A percentile compares a stretch with the other conserved stretches of the same genome.
Conservation (phyloP, 352 stramenopile genomes). For the Phytophthora hybrid region DNA sequence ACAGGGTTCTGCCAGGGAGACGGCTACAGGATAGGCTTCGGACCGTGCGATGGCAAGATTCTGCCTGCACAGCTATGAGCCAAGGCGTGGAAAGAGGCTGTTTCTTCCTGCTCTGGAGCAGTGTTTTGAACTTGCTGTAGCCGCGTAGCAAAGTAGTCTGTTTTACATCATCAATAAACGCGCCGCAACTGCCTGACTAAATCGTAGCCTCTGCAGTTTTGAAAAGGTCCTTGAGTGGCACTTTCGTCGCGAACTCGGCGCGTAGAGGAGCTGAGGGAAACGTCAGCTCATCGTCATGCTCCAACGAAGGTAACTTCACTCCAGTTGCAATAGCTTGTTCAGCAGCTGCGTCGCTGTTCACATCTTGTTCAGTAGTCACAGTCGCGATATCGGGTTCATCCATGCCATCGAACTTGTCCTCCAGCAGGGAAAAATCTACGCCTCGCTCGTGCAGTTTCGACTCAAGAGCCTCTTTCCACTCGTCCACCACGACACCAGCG, state of each 20-base stretch:
- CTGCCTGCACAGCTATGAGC: constrained; percentile 82
- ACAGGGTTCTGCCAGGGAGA: constrained; percentile 93
- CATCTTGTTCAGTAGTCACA: background rate
- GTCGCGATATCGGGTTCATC: background rate
- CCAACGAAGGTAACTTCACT: constrained; percentile 31
- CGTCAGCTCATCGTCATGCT: constrained; percentile 37
- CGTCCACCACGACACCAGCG: constrained; percentile 24
- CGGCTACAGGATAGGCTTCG: constrained; percentile 96
- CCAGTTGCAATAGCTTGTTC: constrained; percentile 7
- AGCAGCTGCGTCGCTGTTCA: constrained; percentile 13
- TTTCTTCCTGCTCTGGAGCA: background rate
- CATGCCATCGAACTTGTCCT: constrained; percentile 23
- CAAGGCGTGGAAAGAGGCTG: background rate
- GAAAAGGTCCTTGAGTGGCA: constrained; percentile 53
- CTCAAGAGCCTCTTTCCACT: constrained; percentile 48
- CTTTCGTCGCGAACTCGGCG: constrained; percentile 41
- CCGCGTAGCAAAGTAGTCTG: background rate
- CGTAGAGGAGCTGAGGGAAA: constrained; percentile 40
- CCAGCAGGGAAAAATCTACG: constrained; percentile 53
- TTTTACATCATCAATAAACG: constrained; percentile 11
- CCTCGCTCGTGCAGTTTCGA: constrained; percentile 27
- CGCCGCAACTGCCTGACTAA: constrained; percentile 20
- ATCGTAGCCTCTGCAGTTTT: constrained; percentile 52
- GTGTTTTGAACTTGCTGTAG: background rate
- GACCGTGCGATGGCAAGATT: constrained; percentile 92